A percentile compares a stretch with the other conserved stretches of the same genome.
Conservation (phyloP, 2,329 filamentous ascomycete genomes). For the Monosporascus sp. region DNA sequence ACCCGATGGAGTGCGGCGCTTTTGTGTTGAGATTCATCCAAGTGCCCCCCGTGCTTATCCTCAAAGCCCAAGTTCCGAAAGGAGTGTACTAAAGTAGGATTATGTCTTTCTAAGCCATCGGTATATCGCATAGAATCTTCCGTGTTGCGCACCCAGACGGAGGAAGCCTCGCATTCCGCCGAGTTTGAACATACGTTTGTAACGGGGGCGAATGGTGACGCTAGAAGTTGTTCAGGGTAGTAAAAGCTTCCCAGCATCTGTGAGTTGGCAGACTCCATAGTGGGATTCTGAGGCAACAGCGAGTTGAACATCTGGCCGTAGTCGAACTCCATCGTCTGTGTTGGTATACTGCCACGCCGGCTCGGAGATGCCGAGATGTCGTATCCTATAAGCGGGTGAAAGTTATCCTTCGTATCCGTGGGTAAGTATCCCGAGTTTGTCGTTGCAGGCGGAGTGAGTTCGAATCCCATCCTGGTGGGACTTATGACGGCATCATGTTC, state of each 20-base stretch:
- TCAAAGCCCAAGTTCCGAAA: slow-evolving; percentile 17
- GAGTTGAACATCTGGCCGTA: slow-evolving; percentile 17
- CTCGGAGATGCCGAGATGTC: slow-evolving; percentile 16
- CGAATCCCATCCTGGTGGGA: slow-evolving; percentile 19
- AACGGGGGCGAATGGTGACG: slow-evolving; percentile 13
- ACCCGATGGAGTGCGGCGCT: slow-evolving; percentile 38
- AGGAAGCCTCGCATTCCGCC: neutral
- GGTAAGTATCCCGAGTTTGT: slow-evolving; percentile 25
- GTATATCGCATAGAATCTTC: slow-evolving; percentile 2
- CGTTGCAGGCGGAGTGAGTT: slow-evolving; percentile 28
- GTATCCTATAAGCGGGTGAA: slow-evolving; percentile 12
- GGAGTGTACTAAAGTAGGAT: neutral
- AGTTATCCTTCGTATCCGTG: slow-evolving; percentile 15
- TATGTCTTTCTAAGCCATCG: slow-evolving; percentile 5
- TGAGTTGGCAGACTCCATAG: slow-evolving; percentile 10
- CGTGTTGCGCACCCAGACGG: neutral
- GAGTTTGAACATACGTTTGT: slow-evolving; percentile 11
- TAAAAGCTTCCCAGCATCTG: slow-evolving; percentile 12
- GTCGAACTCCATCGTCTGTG: slow-evolving; percentile 18
- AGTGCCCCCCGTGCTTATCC: slow-evolving; percentile 34
- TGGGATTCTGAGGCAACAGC: slow-evolving; percentile 8
- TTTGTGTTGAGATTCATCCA: slow-evolving; percentile 39
- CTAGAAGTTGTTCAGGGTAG: slow-evolving; percentile 15
- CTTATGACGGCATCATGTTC: slow-evolving; percentile 20
- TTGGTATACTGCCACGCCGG: slow-evolving; percentile 17